Conservation (phyloP, 495 filamentous ascomycete genomes). For the Xylaria cubensis region DNA sequence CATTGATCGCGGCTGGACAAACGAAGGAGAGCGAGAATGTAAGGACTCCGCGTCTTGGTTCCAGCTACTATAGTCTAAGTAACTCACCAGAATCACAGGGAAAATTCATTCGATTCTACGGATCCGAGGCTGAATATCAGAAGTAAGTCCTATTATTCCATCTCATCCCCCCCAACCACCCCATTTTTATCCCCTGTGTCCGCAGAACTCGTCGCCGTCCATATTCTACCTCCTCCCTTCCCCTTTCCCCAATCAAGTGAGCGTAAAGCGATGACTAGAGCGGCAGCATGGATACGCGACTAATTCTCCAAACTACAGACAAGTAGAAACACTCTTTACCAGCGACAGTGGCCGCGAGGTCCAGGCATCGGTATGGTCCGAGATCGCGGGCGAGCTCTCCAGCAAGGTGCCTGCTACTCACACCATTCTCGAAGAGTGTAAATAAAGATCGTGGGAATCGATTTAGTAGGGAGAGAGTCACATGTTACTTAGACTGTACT, state of each 20-base stretch:
- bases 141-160: slow-evolving; percentile 25
- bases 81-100: slow-evolving; percentile 29
- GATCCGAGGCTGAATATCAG: slow-evolving; percentile 32
- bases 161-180: not conserved
- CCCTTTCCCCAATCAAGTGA: not conserved
- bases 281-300: not conserved
- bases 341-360: slow-evolving; percentile 45
- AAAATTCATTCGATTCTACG: slow-evolving; percentile 36
- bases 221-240: not conserved
- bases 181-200: not conserved
- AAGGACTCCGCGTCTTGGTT: slow-evolving; percentile 7
- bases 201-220: not conserved
- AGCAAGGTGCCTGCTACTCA: slow-evolving; percentile 29
- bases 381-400: slow-evolving; percentile 38
- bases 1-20: slow-evolving; percentile 41
- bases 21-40: slow-evolving; percentile 44
- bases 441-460: not conserved
- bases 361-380: slow-evolving; percentile 48
- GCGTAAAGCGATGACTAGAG: not conserved
- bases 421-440: slow-evolving; percentile 11
- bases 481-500: not conserved
- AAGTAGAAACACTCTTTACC: slow-evolving; percentile 32
- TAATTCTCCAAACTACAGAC: slow-evolving; percentile 12
- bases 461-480: not conserved
- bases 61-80: not conserved